These are phyloP conservation scores for Abelmoschus esculentus DNA, from an alignment of 345 rosid genomes.

Conservation along the genomic window DNA sequence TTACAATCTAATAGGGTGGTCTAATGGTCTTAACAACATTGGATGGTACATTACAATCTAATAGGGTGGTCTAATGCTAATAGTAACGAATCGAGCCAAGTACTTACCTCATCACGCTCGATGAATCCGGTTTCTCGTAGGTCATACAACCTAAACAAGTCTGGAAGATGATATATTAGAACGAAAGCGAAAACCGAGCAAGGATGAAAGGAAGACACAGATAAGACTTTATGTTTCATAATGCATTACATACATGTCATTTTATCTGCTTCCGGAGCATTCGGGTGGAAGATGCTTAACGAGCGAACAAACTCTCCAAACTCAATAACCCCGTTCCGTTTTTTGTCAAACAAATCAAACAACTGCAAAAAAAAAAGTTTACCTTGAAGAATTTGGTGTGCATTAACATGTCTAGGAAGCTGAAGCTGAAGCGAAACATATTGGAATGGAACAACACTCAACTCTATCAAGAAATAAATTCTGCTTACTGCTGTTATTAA, in stretches of 20 bases:
- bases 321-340: neutral
- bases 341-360: neutral
- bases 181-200: no score
- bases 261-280: neutral
- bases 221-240: neutral
- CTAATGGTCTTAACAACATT: neutral
- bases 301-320: neutral
- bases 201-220: neutral
- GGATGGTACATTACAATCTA: no score
- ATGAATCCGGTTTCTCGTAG: slow-evolving; percentile 50
- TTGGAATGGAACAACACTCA: no score
- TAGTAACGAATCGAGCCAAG: neutral
- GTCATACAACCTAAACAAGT: slow-evolving; percentile 58
- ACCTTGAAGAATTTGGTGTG: no score
- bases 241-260: neutral
- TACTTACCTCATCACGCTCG: slow-evolving; percentile 45
- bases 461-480: neutral
- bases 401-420: no score
- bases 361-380: no score
- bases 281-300: neutral
- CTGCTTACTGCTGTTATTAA: neutral
- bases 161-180: slow-evolving; percentile 25
- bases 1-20: neutral
- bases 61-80: neutral
- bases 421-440: no score